Conservation (phyloP, 345 rosid genomes). For the Eucalyptus decipiens region DNA sequence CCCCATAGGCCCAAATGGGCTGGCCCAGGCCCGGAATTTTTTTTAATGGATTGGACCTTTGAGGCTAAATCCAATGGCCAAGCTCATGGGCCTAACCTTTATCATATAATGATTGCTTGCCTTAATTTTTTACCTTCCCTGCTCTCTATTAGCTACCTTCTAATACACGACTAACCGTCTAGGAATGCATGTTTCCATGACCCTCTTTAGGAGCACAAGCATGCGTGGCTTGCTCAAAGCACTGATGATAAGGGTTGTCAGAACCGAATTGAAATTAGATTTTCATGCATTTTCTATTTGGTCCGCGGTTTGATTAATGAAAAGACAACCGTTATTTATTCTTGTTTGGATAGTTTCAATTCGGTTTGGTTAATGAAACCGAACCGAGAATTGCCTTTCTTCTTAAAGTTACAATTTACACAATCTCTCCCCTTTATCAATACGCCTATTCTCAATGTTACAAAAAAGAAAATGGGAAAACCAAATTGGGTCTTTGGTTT, state of each 20-base stretch:
- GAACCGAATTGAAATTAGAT: no score
- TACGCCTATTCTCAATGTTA: no score
- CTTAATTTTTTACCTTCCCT: background rate
- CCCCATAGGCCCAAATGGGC: background rate
- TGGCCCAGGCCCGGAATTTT: background rate
- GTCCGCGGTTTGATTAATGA: background rate
- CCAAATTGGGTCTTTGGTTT: background rate
- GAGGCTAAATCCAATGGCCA: background rate
- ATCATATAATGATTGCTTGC: background rate
- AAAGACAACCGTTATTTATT: no score
- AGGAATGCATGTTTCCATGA: background rate
- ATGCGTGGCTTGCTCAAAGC: background rate
- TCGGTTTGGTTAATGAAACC: background rate
- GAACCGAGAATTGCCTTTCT: no score
- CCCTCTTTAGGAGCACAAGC: background rate
- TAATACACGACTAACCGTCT: background rate
- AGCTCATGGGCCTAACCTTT: background rate
- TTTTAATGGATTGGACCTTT: background rate
- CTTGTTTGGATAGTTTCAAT: background rate
- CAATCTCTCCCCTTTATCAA: background rate
- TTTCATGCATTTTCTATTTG: no score
- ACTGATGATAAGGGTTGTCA: background rate
- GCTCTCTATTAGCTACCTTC: background rate
- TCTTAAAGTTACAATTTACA: background rate
- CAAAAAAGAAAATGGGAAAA: background rate